phyloP scores from a whole-genome alignment of 1,284 basidiomycete genomes.

The Porogramme epimiltina region DNA sequence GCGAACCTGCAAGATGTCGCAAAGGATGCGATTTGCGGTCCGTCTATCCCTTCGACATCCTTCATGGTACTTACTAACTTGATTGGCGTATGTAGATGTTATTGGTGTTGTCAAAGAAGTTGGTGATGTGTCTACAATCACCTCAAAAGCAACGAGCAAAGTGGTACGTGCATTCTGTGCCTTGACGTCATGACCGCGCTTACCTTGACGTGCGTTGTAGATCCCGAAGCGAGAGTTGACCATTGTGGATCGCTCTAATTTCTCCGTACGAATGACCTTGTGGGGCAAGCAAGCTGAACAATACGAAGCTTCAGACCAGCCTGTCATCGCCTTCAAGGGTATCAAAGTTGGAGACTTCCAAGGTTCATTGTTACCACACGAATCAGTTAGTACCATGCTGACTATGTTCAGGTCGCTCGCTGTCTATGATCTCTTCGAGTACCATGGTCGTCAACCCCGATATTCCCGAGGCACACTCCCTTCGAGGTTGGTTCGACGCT shows the following conservation, averaged over 20 bases:
- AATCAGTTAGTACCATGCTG: neutral
- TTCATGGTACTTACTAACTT: neutral
- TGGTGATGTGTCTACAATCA: slow-evolving; percentile 70
- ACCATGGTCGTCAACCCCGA: slow-evolving; percentile 89
- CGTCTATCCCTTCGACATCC: slow-evolving; percentile 26
- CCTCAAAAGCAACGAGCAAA: slow-evolving; percentile 72
- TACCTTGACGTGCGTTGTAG: slow-evolving; percentile 37
- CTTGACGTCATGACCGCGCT: neutral
- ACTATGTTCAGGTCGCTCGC: slow-evolving; percentile 61
- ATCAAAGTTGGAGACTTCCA: slow-evolving; percentile 95
- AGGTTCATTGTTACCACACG: slow-evolving; percentile 47
- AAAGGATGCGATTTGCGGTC: slow-evolving; percentile 83
- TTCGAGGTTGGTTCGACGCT: slow-evolving; percentile 92
- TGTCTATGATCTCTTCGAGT: slow-evolving; percentile 72
- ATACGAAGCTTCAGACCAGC: slow-evolving; percentile 59
- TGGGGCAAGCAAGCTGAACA: slow-evolving; percentile 97
- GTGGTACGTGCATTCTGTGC: slow-evolving; percentile 45
- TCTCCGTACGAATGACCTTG: slow-evolving; percentile 84
- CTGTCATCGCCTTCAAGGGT: slow-evolving; percentile 92
- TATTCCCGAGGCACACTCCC: slow-evolving; percentile 80
- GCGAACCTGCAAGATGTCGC: slow-evolving; percentile 60
- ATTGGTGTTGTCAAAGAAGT: slow-evolving; percentile 85
- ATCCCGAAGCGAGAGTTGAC: slow-evolving; percentile 87
- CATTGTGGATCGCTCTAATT: slow-evolving; percentile 85
- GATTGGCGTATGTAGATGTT: slow-evolving; percentile 61